These are phyloP conservation scores for Eutrema japonicum DNA, from an alignment of 345 rosid species.

Conservation along the genomic window DNA sequence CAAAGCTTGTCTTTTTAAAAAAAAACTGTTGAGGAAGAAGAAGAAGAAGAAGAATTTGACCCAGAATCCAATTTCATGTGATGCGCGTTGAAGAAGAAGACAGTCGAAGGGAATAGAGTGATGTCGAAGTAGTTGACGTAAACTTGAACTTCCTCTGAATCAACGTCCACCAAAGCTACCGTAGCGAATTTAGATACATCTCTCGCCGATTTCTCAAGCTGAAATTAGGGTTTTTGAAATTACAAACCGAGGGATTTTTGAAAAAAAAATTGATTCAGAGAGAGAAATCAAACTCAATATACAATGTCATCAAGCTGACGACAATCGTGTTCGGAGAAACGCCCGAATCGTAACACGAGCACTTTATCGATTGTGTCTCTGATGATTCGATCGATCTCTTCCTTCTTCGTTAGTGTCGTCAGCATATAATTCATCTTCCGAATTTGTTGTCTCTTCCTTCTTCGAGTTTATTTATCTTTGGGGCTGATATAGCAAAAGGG, in stretches of 20 bases:
- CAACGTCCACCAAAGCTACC: conserved; percentile 69
- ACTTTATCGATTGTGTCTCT: conserved; percentile 86
- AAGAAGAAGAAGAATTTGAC: conserved; percentile 39
- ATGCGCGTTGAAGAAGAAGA: conserved; percentile 94
- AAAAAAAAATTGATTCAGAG: background rate
- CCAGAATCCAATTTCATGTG: conserved; percentile 98
- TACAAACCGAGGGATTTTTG: background rate
- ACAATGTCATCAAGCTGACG: conserved; percentile 80
- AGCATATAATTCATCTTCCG: conserved; percentile 60
- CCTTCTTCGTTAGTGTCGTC: conserved; percentile 64
- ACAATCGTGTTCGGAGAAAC: conserved; percentile 58
- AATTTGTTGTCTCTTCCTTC: too few relatives aligned
- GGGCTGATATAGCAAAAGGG: too few relatives aligned
- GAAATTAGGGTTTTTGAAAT: conserved; percentile 30
- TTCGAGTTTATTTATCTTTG: too few relatives aligned
- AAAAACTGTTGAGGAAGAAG: background rate
- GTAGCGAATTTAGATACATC: conserved; percentile 72
- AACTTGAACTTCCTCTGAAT: conserved; percentile 78
- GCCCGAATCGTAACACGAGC: conserved; percentile 89
- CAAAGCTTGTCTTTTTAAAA: background rate
- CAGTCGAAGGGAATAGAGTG: conserved; percentile 66
- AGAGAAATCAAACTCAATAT: background rate
- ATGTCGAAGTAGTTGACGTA: conserved; percentile 87
- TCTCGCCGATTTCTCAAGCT: conserved; percentile 76
- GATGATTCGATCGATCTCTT: conserved; percentile 70